phyloP scores from a whole-genome alignment of 345 rosid species.

The Brassica incana region DNA sequence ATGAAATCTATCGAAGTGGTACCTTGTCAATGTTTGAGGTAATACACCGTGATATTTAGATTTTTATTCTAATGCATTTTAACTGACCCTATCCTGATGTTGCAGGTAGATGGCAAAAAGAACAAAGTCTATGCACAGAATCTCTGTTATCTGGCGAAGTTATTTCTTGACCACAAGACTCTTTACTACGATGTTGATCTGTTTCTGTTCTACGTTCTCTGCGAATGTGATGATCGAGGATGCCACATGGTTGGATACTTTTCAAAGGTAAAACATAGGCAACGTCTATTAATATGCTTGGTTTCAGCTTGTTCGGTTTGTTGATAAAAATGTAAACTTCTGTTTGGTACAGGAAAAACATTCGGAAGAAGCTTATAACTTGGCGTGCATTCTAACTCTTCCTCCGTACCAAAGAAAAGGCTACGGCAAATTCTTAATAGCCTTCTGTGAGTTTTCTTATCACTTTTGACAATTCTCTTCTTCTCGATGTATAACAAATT shows the following conservation, averaged over 20 bases:
- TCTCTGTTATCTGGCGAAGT: slow-evolving; percentile 91
- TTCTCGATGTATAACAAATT: background rate
- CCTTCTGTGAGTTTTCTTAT: slow-evolving; percentile 69
- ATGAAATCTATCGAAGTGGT: slow-evolving; percentile 94
- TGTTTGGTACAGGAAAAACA: slow-evolving; percentile 75
- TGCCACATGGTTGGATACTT: slow-evolving; percentile 99
- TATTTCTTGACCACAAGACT: slow-evolving; percentile 98
- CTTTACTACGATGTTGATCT: slow-evolving; percentile 97
- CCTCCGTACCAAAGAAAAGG: slow-evolving; percentile 99
- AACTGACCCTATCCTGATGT: background rate
- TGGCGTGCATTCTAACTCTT: slow-evolving; percentile 94
- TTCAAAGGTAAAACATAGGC: slow-evolving; percentile 49
- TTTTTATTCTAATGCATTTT: background rate
- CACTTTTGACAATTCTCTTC: background rate
- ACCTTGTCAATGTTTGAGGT: slow-evolving; percentile 98
- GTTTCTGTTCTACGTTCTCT: slow-evolving; percentile 52
- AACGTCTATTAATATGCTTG: background rate
- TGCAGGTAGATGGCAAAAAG: slow-evolving; percentile 42
- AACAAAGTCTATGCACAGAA: slow-evolving; percentile 60
- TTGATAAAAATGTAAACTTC: background rate
- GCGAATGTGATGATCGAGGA: slow-evolving; percentile 92
- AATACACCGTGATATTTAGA: background rate
- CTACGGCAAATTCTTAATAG: slow-evolving; percentile 93
- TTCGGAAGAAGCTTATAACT: slow-evolving; percentile 94
- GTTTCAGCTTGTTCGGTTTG: slow-evolving; percentile 2